Conservation (phyloP, 257 asterid genomes). For the Petunia axillaris region DNA sequence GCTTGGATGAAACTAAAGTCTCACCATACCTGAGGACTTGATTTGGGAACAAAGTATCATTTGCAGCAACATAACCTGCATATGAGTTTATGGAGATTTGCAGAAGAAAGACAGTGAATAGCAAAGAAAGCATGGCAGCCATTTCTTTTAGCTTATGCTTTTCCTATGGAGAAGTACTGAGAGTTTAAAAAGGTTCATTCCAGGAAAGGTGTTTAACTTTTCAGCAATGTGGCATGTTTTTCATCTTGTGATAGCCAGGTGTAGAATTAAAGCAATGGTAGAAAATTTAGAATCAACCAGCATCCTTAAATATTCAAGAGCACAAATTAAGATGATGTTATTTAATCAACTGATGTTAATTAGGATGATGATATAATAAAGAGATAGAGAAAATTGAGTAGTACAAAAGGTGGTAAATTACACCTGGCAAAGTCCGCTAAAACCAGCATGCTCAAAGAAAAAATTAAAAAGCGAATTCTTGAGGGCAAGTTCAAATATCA, state of each 20-base stretch:
- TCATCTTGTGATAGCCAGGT: neutral
- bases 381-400: neutral
- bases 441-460: neutral
- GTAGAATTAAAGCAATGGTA: neutral
- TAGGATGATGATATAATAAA: neutral
- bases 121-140: neutral
- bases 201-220: neutral
- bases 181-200: neutral
- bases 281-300: neutral
- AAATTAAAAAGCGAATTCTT: neutral
- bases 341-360: neutral
- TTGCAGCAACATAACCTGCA: slow-evolving; percentile 1
- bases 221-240: neutral
- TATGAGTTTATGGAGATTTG: neutral
- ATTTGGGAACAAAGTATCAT: slow-evolving; percentile 33
- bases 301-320: neutral
- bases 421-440: neutral
- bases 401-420: neutral
- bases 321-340: neutral
- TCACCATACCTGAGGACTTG: slow-evolving; percentile 30
- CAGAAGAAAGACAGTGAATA: slow-evolving; percentile 4
- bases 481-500: neutral
- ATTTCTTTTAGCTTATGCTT: neutral
- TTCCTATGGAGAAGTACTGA: neutral
- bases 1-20: slow-evolving; percentile 34